These are phyloP conservation scores for Candida arabinofermentans DNA, from an alignment of 805 yeast genomes.

Conservation along the genomic window DNA sequence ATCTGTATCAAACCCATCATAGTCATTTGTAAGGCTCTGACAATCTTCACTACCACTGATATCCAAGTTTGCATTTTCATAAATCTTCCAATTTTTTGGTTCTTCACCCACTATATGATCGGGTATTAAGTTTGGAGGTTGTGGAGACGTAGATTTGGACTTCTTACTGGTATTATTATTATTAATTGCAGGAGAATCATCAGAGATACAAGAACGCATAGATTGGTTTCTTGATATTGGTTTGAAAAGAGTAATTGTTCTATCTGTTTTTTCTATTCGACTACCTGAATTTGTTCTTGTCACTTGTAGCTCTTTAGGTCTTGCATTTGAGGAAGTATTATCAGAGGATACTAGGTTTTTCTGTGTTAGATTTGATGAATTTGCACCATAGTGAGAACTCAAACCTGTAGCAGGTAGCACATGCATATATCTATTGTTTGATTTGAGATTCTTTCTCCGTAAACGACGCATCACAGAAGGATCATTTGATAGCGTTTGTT, in stretches of 20 bases:
- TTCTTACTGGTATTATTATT: conserved; percentile 1
- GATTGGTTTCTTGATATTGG: conserved; percentile 10
- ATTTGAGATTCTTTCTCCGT: neutral
- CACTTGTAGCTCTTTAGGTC: neutral
- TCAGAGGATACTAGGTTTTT: too few relatives aligned
- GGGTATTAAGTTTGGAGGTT: too few relatives aligned
- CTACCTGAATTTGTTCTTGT: conserved; percentile 6
- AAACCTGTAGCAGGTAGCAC: neutral
- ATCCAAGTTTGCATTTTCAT: conserved; percentile 11
- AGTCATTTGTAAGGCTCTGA: neutral
- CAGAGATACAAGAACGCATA: neutral
- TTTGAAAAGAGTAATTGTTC: conserved; percentile 30
- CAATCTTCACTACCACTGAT: conserved; percentile 16
- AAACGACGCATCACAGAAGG: neutral
- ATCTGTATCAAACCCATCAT: conserved; percentile 3
- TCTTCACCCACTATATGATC: too few relatives aligned
- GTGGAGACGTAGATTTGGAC: too few relatives aligned
- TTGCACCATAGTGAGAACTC: neutral
- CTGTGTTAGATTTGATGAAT: too few relatives aligned
- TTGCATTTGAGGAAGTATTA: neutral
- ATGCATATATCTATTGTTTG: neutral
- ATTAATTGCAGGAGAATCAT: neutral
- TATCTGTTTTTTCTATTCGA: conserved; percentile 19
- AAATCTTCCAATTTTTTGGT: conserved; percentile 1
- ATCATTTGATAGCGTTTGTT: neutral